Evolutionary conservation across 345 rosid species (phyloP).

Genomic region (Ceriops decandra): DNA sequence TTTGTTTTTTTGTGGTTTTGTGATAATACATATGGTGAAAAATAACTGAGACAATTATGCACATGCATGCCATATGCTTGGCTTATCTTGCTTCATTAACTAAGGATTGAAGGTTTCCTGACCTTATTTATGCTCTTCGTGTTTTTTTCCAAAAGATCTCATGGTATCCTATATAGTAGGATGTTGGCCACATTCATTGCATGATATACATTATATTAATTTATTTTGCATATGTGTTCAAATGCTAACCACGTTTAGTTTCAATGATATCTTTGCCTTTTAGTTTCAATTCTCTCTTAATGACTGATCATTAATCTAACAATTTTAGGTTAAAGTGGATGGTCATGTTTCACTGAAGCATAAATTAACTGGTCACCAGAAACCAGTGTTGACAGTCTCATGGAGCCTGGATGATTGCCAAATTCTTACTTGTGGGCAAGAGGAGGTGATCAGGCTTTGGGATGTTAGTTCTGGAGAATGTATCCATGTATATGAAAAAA

Average conservation of each 20-base stretch:
- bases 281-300: background rate
- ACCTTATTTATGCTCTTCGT: too few species aligned
- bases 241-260: background rate
- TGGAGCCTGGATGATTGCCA: slow-evolving; percentile 66
- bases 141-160: too few species aligned
- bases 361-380: slow-evolving; percentile 47
- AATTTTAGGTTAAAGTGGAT: slow-evolving; percentile 39
- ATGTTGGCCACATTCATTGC: too few species aligned
- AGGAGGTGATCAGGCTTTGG: slow-evolving; percentile 63
- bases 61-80: too few species aligned
- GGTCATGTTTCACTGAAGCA: slow-evolving; percentile 49
- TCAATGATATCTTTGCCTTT: background rate
- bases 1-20: too few species aligned
- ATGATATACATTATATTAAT: too few species aligned
- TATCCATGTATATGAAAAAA: slow-evolving; percentile 49
- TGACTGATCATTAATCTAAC: background rate
- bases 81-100: too few species aligned
- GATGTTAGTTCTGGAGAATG: slow-evolving; percentile 57
- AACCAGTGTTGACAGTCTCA: slow-evolving; percentile 47
- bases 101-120: too few species aligned
- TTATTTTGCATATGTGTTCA: too few species aligned
- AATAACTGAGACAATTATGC: too few species aligned
- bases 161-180: too few species aligned
- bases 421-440: slow-evolving; percentile 65
- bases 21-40: too few species aligned